phyloP scores from a whole-genome alignment of 495 filamentous ascomycete species.

The Articulospora tetracladia region DNA sequence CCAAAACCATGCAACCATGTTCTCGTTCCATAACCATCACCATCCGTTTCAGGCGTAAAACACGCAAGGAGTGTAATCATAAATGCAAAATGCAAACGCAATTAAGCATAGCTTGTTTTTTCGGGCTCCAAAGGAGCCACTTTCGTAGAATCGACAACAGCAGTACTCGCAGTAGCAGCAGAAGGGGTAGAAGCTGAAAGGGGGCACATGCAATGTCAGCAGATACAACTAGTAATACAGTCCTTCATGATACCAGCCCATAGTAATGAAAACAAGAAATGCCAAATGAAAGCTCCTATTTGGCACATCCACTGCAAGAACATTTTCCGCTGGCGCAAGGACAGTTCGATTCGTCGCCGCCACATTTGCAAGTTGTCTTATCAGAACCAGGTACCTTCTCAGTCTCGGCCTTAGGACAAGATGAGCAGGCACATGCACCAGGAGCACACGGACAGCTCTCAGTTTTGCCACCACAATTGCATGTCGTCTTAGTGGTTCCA shows the following conservation, averaged over 20 bases:
- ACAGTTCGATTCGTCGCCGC: constrained; percentile 22
- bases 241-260: constrained; percentile 9
- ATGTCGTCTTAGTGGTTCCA: constrained; percentile 17
- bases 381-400: constrained; percentile 17
- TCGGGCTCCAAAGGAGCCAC: constrained; percentile 23
- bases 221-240: constrained; percentile 15
- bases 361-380: constrained; percentile 20
- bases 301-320: constrained; percentile 30
- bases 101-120: constrained; percentile 17
- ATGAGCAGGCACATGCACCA: constrained; percentile 32
- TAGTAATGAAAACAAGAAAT: constrained; percentile 2
- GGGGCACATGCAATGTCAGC: constrained; percentile 19
- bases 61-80: not conserved
- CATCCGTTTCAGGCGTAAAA: not conserved
- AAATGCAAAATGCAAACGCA: constrained; percentile 4
- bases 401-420: constrained; percentile 24
- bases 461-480: constrained; percentile 18
- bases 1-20: not conserved
- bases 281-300: constrained; percentile 1
- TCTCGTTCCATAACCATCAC: not conserved
- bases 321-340: constrained; percentile 36
- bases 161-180: constrained; percentile 16
- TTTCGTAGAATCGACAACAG: constrained; percentile 19
- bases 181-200: constrained; percentile 15
- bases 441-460: constrained; percentile 32